Base-by-base conservation (phyloP, 495 filamentous ascomycete species). In the Paragyromitra xinjiangensis region DNA sequence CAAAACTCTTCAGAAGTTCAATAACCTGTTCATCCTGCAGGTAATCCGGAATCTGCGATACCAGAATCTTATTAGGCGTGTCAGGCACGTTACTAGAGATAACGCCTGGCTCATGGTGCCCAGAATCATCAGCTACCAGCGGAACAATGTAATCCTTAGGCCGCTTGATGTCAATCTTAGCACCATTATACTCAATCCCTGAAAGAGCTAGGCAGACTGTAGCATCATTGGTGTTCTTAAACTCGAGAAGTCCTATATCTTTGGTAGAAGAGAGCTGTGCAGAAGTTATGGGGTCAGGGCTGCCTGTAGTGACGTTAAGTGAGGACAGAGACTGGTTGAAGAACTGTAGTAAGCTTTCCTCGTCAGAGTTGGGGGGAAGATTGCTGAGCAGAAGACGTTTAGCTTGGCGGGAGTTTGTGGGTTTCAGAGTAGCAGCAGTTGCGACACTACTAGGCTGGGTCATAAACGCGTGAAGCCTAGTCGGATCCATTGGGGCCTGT, bases 121-220 rank as follows among this genome's bases (percentile, higher is more conserved):
- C 69, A 12, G 64, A 62, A 34, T 89, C 87, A 65, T 94, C 92
- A n/a, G 88, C 86, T 45, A 90, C 85, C 44, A 91, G 89, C 34
- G 95, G 96, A 34, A 95, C 93, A 83, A 99, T 98, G 84, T 99
- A 99, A 83, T 99, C 96, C 85, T 96, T 98, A 8, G 95, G 95
- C 53, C 95, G 89, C 67, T 92, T 91, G 74, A 99, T 93, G 48
- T 92, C 88, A 65, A 99, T 87, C 62, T 90, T 89, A 50, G 88
- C 88, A 24, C 92, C 92, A 55, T 93, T 91, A 92, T 97, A 97
- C 22, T 88, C 87, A 65, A 94, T 93, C 58, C 95, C 94, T 75
- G 98, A 94, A 42, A 99, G 85, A 2, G 95, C 94, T 73, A 98
- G 85, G 8, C 92, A 95, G 69, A 97, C 90, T 7, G 95, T 99